Percentiles rank a stretch among this genome's conserved stretches.
Conservation (phyloP, 2,329 filamentous ascomycete species). For the Cordyceps farinosa region DNA sequence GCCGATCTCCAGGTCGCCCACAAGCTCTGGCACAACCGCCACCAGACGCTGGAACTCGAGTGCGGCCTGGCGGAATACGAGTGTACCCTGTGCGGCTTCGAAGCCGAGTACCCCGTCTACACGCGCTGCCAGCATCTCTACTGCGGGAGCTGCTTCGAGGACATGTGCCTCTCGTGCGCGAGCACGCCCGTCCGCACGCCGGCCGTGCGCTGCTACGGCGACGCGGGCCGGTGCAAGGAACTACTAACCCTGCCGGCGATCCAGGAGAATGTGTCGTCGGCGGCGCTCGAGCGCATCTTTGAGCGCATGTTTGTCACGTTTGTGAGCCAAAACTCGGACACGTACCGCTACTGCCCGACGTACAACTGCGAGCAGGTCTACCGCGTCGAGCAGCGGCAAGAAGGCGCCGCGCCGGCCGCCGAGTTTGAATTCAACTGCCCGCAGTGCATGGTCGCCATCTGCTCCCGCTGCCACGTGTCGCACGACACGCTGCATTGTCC, state of each 20-base stretch:
- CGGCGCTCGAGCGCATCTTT: conserved; percentile 10
- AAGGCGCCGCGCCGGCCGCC: not conserved
- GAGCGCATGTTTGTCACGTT: conserved; percentile 13
- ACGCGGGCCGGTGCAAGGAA: conserved; percentile 1
- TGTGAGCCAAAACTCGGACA: conserved; percentile 2
- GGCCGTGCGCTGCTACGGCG: conserved; percentile 13
- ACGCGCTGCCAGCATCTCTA: conserved; percentile 13
- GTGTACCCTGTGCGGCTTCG: not conserved
- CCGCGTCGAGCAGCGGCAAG: not conserved
- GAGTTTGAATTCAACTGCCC: conserved; percentile 17
- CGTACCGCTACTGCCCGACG: conserved; percentile 15
- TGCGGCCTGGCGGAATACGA: not conserved
- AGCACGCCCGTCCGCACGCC: not conserved
- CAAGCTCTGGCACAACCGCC: conserved; percentile 1
- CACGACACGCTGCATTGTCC: conserved; percentile 15
- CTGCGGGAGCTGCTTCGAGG: conserved; percentile 11
- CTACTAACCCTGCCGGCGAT: not conserved
- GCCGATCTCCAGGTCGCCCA: conserved; percentile 4
- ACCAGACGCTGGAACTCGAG: not conserved
- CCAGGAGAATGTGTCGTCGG: conserved; percentile 3
- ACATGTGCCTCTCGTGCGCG: conserved; percentile 16
- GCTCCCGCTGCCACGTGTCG: conserved; percentile 14
- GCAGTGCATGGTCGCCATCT: conserved; percentile 11
- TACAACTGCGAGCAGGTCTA: conserved; percentile 14
- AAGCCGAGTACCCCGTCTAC: not conserved